Base-by-base conservation (phyloP, 768 basidiomycete genomes). In the Termitomyces sp. region DNA sequence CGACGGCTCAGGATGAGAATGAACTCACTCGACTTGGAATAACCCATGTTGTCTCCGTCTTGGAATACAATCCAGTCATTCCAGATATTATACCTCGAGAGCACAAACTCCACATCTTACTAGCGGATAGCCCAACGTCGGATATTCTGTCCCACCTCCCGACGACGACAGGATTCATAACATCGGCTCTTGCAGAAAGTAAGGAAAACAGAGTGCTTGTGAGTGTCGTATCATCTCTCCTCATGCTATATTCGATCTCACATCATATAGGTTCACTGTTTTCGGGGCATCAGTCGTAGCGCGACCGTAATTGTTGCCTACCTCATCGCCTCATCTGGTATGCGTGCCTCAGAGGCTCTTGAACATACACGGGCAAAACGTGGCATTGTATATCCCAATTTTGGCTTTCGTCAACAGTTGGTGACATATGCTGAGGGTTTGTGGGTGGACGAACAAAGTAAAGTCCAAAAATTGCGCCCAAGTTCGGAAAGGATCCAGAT, bases 281-380 rank as follows among this genome's bases (percentile, higher is more conserved):
- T 83, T 40, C 82, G 84, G 68, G 90, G 90, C 41, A 77, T 90
- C 55, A 88, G 86, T 61, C 78, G 90, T 22, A 88, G 86, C 42
- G 79, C 89, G 0, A 89, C 87, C 5, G 78, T 90, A 26, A 82
- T 90, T 3, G 84, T 85, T 58, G 90, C 87, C 51, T 91, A 89
- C 68, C 71, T 87, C 42, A 69, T 85, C 19, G 77, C 79, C 17
- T 76, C 78, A 10, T 77, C 72, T 26, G 70, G 73, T 17, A 83
- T 87, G 81, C 66, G 67, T 5, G 74, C 80, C 11, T 51, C 61
- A 24, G 78, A 85, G 54, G 78, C 86, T 9, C 75, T 89, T 60
- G 72, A 68, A 26, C 79, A 79, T 55, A 78, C 82, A 34, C 77
- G 77, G 59, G 68, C 75, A 37, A 78, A 79, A 47, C 85, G 88